These are phyloP conservation scores for Trichoderma sp. DNA, from an alignment of 2,329 filamentous ascomycete species.

Conservation along the genomic window DNA sequence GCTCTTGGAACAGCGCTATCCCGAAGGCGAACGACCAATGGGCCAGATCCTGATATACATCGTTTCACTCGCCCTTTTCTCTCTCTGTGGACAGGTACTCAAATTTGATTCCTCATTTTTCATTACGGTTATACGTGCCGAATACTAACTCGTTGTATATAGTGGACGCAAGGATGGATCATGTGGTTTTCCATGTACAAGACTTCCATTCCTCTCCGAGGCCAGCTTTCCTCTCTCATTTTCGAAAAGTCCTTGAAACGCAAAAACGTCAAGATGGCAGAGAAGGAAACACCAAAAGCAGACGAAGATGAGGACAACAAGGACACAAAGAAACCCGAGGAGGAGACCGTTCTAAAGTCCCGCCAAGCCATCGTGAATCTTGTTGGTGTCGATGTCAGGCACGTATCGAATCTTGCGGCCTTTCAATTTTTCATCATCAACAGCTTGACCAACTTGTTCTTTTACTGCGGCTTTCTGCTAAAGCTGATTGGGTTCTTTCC, in stretches of 20 bases:
- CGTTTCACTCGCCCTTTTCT: conserved; percentile 60
- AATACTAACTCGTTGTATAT: neutral
- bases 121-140: neutral
- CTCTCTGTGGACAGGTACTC: conserved; percentile 52
- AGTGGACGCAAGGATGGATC: conserved; percentile 65
- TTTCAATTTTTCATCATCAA: conserved; percentile 67
- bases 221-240: conserved; percentile 69
- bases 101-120: neutral
- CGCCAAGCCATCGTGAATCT: conserved; percentile 75
- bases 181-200: conserved; percentile 67
- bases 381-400: conserved; percentile 72
- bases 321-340: conserved; percentile 52
- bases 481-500: conserved; percentile 71
- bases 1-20: conserved; percentile 59
- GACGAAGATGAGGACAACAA: conserved; percentile 38
- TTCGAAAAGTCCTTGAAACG: conserved; percentile 76
- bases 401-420: conserved; percentile 68
- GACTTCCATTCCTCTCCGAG: conserved; percentile 65
- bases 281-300: conserved; percentile 45
- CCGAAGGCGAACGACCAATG: conserved; percentile 46
- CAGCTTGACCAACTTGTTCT: conserved; percentile 61
- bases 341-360: conserved; percentile 51
- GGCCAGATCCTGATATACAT: conserved; percentile 69
- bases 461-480: conserved; percentile 68
- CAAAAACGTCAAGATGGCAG: conserved; percentile 72